Evolutionary conservation across 305 asterid species (phyloP).

Genomic region (Solanum hybrid): DNA sequence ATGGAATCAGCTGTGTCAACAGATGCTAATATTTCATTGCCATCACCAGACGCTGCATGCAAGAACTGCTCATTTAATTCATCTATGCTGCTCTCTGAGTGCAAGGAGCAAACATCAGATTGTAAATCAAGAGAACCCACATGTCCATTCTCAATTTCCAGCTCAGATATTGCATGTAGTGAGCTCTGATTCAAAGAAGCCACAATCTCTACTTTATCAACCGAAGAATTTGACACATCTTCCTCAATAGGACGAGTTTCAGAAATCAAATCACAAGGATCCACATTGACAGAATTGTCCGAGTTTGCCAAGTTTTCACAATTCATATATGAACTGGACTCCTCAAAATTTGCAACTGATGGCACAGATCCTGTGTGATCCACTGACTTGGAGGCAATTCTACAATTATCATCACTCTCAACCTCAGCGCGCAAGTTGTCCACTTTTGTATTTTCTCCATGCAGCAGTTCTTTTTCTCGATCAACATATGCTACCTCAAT

Average conservation of each 20-base stretch:
- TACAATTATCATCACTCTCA: conserved; percentile 34
- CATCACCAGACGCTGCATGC: conserved; percentile 17
- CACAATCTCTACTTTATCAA: conserved; percentile 33
- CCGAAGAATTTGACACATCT: conserved; percentile 27
- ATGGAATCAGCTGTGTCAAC: conserved; percentile 25
- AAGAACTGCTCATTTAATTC: conserved; percentile 40
- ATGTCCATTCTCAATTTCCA: conserved; percentile 49
- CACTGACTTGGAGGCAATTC: conserved; percentile 26
- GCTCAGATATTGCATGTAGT: conserved; percentile 51
- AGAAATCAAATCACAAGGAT: conserved; percentile 24
- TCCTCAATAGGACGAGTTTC: conserved; percentile 35
- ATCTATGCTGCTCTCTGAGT: conserved; percentile 43
- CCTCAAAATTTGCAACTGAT: conserved; percentile 36
- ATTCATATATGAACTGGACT: conserved; percentile 27
- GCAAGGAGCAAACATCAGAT: conserved; percentile 47
- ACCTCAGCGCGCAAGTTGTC: conserved; percentile 38
- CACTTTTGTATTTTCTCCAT: conserved; percentile 40
- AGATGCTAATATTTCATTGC: conserved; percentile 18
- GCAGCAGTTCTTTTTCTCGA: conserved; percentile 24
- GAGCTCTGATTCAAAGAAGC: conserved; percentile 35
- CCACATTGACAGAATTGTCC: conserved; percentile 18
- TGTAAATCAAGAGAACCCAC: conserved; percentile 42
- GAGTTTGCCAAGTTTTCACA: conserved; percentile 26
- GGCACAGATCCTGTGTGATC: conserved; percentile 25
- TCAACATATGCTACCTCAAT: conserved; percentile 21